Conservation (phyloP, 2,329 filamentous ascomycete species). For the Apiospora aurea region DNA sequence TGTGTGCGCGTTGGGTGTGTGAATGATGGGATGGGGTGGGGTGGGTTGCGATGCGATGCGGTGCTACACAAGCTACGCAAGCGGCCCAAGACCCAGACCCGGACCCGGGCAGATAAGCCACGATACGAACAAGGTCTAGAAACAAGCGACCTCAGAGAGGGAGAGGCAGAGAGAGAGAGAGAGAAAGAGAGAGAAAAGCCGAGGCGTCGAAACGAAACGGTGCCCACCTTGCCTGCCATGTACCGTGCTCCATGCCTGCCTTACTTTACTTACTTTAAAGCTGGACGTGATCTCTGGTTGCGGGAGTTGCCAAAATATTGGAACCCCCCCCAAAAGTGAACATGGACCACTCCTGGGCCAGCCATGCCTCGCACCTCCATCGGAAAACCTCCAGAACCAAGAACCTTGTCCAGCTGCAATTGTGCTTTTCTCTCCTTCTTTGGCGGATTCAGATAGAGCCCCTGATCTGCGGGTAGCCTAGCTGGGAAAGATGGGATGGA, state of each 20-base stretch:
- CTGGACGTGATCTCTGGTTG: neutral
- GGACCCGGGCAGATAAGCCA: neutral
- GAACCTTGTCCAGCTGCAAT: neutral
- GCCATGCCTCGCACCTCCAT: neutral
- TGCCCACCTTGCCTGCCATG: neutral
- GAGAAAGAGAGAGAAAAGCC: neutral
- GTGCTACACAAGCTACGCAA: conserved; percentile 6
- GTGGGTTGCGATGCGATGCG: conserved; percentile 15
- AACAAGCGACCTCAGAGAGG: neutral
- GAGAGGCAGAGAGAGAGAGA: neutral
- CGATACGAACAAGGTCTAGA: neutral
- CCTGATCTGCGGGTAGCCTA: conserved; percentile 21
- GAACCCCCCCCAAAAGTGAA: neutral
- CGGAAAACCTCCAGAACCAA: neutral
- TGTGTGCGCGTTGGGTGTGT: neutral
- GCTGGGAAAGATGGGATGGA: neutral
- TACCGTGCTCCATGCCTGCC: neutral
- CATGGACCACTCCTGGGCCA: neutral
- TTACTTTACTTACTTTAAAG: too few species aligned
- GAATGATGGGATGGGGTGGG: neutral
- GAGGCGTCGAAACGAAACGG: neutral
- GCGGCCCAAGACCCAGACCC: neutral
- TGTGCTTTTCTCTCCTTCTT: neutral
- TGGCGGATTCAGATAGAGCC: conserved; percentile 22
- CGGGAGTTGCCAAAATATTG: neutral